Base-by-base conservation (phyloP, 108 stramenopile species). In the Cyclotella baltica region DNA sequence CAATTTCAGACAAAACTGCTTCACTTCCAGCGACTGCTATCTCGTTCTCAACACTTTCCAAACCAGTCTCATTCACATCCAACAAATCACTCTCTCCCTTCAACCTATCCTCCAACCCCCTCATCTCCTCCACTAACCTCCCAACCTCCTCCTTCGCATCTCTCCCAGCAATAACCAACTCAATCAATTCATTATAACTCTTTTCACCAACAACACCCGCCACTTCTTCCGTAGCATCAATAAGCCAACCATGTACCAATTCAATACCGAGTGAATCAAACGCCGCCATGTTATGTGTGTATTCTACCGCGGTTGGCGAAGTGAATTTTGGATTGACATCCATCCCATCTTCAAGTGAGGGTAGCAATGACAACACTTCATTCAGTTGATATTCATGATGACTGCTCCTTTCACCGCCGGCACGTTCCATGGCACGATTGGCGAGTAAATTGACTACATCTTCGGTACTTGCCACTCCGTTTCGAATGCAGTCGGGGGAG, bases 311-410 rank as follows among this genome's bases (percentile, higher is more conserved):
- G 8, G 80, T 84, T 5, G 85, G 80, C 1, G 62, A 67, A 23
- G 84, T 90, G 72, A 99, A 99, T 66, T 88, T 88, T 19, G 97
- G 95, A 83, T 99, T 99, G 50, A 99, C 97, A 62, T 99, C 99
- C 87, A 99, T 96, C 13, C 99, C 99, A 68, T 87, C 87, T 46
- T 93, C 92, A 4, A 99, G 85, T 11, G 70, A 70, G 9, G 99
- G 98, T 43, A 99, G 89, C 2, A 97, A 72, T 34, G 81, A 55
- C 30, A 99, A 66, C 16, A 96, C 83, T 73, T 94, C 93, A 51
- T 97, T 70, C 50, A 98, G 75, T 40, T 88, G 90, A 58, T 83
- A 62, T 66, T 90, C 67, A 46, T 85, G 76, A 67, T 89, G 70
- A 53, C 29, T 35, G 76, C 77, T 53, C 37, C 50, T 23, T 70